Base-by-base conservation (phyloP, 2,329 filamentous ascomycete species). In the Ilyonectria robusta region DNA sequence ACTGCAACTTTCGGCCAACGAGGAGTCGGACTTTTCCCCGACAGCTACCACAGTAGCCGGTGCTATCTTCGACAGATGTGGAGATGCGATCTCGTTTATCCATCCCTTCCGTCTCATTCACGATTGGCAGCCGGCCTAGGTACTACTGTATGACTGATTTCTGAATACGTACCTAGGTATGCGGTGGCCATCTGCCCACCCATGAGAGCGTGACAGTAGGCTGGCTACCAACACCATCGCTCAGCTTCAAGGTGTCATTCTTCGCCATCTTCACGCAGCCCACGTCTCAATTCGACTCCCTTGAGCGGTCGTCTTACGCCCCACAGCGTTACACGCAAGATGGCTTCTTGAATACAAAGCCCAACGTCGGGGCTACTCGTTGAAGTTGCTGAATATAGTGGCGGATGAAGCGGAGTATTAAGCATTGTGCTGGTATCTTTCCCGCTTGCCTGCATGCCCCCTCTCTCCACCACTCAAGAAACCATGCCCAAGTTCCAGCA, bases 331-430 rank as follows among this genome's bases (percentile, higher is more conserved):
- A 11, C 15, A 29, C 13, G 3, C 46, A 48, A 29, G 11, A 26
- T 44, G 13, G 50, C 31, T 29, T 50, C 9, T 29, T 21, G 5
- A 26, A 26, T 33, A 33, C 11, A 46, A 19, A 56, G 26, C 29
- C 31, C 33, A 56, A 23, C 6, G 26, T 53, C 57, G 57, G 57
- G 35, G 51, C 50, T 59, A 50, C 21, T 31, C 26, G n/a, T 23
- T 40, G 50, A 47, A 42, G 19, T 53, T 46, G 51, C 31, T 46
- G 37, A 21, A 58, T 35, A 37, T 57, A n/a, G 46, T 42, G 44
- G 46, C 53, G 53, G 54, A 37, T 40, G 37, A 58, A 35, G 58
- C 58, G 58, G 63, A 60, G 54, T 58, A 47, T 40, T 13, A 33
- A 50, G 47, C 46, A 53, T 59, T 17, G 54, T 21, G 62, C 46